These are phyloP conservation scores for Suillus clintonianus DNA, from an alignment of 768 basidiomycete species.

Conservation along the genomic window DNA sequence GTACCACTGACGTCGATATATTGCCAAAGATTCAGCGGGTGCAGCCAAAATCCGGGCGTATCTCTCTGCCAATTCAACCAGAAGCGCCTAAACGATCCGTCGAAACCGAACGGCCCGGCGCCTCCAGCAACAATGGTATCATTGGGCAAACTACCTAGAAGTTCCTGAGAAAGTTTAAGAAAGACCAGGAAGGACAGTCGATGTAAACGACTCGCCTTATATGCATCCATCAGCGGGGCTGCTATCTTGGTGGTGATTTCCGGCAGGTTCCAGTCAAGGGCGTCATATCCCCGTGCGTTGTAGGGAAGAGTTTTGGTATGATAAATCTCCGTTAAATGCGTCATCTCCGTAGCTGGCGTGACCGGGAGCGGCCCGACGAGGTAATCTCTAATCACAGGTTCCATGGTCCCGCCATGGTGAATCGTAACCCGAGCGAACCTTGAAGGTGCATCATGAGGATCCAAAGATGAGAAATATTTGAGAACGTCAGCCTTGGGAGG, in stretches of 20 bases:
- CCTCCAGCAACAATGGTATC: slow-evolving; percentile 51
- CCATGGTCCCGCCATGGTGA: slow-evolving; percentile 44
- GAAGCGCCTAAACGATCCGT: slow-evolving; percentile 57
- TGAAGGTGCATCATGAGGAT: slow-evolving; percentile 27
- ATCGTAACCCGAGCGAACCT: slow-evolving; percentile 51
- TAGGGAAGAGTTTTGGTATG: slow-evolving; percentile 53
- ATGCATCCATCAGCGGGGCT: slow-evolving; percentile 39
- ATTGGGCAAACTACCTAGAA: slow-evolving; percentile 48
- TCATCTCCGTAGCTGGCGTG: slow-evolving; percentile 38
- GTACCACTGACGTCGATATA: slow-evolving; percentile 60
- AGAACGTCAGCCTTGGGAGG: slow-evolving; percentile 52
- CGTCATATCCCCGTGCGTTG: slow-evolving; percentile 47
- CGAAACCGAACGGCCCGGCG: slow-evolving; percentile 56
- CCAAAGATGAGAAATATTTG: slow-evolving; percentile 44
- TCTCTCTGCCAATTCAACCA: slow-evolving; percentile 56
- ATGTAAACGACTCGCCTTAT: slow-evolving; percentile 36
- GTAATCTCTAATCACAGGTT: slow-evolving; percentile 51
- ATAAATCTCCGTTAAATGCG: slow-evolving; percentile 49
- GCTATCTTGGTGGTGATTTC: slow-evolving; percentile 34
- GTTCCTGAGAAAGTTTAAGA: slow-evolving; percentile 35
- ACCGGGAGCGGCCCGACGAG: slow-evolving; percentile 61
- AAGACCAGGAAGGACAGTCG: neutral
- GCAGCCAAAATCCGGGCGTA: slow-evolving; percentile 50
- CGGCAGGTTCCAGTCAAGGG: slow-evolving; percentile 23
- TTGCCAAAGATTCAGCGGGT: slow-evolving; percentile 54